Base-by-base conservation (phyloP, 371 early-diverging fungal genomes). In the Actinomortierella ambigua region DNA sequence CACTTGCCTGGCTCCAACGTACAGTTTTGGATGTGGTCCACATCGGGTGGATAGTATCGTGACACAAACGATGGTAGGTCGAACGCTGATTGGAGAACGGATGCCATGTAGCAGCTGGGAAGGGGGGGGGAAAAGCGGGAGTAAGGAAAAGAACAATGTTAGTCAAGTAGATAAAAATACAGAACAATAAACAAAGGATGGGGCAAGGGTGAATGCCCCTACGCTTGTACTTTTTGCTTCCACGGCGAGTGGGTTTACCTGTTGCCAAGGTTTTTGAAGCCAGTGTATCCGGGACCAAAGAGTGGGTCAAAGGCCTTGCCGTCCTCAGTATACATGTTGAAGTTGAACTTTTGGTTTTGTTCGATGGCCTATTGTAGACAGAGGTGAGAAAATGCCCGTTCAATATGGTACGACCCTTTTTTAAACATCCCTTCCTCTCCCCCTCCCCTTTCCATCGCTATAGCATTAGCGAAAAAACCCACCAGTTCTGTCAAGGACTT, bases 281-380 rank as follows among this genome's bases (percentile, higher is more conserved):
- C 99, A 18, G 97, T 97, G 66, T 87, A 89, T 11, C 96, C 95
- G 22, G 96, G 89, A 1, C 97, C 98, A 69, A 89, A 94, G 26
- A 91, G 78, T 0, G 96, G 91, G 20, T 85, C 82, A 34, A 96
- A 79, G 28, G 87, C 83, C 58, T 91, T 88, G 50, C 99, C 99
- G 70, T 98, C 99, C 41, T 94, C 94, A 0, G 96, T 95, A 1
- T 91, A 90, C 99, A 98, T 98, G 69, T 91, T 93, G 65, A 98
- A 97, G 69, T 97, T 96, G 82, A 96, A 96, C 79, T 92, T 93
- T 58, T 94, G 79, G 69, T 98, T 98, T 66, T 96, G 95, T 59
- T 97, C 98, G 57, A 98, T 70, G 85, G 97, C 93, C 84, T 86
- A 63, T n/a, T 29, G 4, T 34, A 6, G 34, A 34, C 1, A 15